phyloP scores from a whole-genome alignment of 176 grass and related monocot species.

The Aegilops speltoides region DNA sequence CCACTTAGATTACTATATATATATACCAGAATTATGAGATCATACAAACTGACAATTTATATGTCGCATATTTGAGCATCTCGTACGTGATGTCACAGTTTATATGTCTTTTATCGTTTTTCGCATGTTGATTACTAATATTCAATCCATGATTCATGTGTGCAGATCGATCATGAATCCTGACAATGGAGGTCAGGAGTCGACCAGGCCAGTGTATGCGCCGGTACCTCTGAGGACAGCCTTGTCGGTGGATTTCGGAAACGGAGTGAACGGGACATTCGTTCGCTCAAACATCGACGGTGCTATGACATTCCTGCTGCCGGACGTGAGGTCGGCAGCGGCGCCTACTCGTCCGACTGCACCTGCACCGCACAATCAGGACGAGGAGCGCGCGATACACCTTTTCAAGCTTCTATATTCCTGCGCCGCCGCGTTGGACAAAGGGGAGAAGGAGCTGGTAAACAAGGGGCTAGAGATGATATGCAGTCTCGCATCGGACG shows the following conservation, averaged over 20 bases:
- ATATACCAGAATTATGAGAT: not conserved
- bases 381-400: not conserved
- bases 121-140: not conserved
- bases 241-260: not conserved
- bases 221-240: not conserved
- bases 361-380: not conserved
- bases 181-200: not conserved
- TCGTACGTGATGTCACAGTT: not conserved
- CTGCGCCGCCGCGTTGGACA: conserved; percentile 30
- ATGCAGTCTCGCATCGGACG: conserved; percentile 21
- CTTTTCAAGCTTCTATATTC: conserved; percentile 9
- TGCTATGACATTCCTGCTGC: not conserved
- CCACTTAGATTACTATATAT: too few species aligned
- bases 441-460: not conserved
- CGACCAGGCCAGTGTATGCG: not conserved
- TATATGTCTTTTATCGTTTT: not conserved
- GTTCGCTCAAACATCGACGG: not conserved
- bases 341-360: not conserved
- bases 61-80: not conserved
- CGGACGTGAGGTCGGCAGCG: not conserved
- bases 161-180: not conserved
- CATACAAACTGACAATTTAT: not conserved
- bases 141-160: not conserved
- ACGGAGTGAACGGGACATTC: not conserved
- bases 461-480: conserved; percentile 28